Evolutionary conservation across 331 rosid species (phyloP).

Genomic region (Cydonia oblonga): DNA sequence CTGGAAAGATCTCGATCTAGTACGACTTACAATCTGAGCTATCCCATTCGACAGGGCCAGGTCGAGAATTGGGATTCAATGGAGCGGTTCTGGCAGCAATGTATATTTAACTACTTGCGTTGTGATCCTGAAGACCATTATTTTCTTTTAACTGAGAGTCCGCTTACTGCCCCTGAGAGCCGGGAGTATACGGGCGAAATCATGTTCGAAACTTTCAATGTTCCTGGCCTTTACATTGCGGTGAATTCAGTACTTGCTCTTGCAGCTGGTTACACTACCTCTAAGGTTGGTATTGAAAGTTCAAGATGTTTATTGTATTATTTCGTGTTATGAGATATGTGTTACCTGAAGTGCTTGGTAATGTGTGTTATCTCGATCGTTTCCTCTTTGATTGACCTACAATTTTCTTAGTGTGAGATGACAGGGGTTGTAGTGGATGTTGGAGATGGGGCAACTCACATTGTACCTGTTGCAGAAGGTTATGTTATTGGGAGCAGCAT

Average conservation of each 20-base stretch:
- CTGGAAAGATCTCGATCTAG: conserved; percentile 71
- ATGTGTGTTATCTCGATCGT: neutral
- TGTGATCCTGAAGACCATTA: conserved; percentile 99
- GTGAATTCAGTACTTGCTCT: conserved; percentile 99
- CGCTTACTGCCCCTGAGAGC: conserved; percentile 91
- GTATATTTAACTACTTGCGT: conserved; percentile 83
- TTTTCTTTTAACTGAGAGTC: conserved; percentile 90
- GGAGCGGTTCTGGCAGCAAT: conserved; percentile 99
- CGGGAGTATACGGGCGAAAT: conserved; percentile 97
- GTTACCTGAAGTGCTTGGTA: neutral
- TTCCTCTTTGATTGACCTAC: conserved; percentile 37
- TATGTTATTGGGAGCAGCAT: conserved; percentile 98
- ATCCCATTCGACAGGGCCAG: conserved; percentile 84
- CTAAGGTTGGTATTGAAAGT: conserved; percentile 55
- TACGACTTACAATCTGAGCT: conserved; percentile 63
- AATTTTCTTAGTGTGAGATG: conserved; percentile 90
- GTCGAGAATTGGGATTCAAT: conserved; percentile 96
- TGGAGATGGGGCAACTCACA: conserved; percentile 93
- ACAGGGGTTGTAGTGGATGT: conserved; percentile 98
- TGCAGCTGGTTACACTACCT: conserved; percentile 97
- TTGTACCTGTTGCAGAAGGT: conserved; percentile 99
- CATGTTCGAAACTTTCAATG: conserved; percentile 98
- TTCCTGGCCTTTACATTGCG: conserved; percentile 92
- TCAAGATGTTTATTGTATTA: neutral
- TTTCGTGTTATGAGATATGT: neutral